Percentiles rank a stretch among this genome's conserved stretches.
These are phyloP conservation scores for Globisporangium echinulatum DNA, from an alignment of 352 stramenopile genomes.

Conservation along the genomic window DNA sequence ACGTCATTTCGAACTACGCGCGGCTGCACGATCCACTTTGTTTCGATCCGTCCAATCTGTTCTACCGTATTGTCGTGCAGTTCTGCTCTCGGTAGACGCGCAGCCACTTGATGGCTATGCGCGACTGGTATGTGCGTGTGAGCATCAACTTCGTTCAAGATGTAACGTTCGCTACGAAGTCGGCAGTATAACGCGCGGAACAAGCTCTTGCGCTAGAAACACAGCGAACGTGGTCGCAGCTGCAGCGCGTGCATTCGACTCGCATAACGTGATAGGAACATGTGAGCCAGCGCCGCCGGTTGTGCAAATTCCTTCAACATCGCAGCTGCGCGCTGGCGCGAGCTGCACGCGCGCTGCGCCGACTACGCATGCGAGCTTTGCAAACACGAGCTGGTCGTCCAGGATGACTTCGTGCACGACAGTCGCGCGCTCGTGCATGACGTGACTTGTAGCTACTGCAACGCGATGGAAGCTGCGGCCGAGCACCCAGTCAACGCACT, in stretches of 20 bases:
- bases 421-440: slow-evolving; percentile 2
- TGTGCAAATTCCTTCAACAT: neutral
- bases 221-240: neutral
- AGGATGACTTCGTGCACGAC: slow-evolving; percentile 6
- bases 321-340: slow-evolving; percentile 4
- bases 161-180: neutral
- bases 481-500: slow-evolving; percentile 11
- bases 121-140: neutral
- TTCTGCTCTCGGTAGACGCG: neutral
- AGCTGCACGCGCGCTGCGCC: slow-evolving; percentile 1
- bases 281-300: too few relatives aligned
- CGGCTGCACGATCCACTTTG: too few relatives aligned
- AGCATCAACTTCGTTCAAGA: neutral
- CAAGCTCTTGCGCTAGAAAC: neutral
- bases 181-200: neutral
- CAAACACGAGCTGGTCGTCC: slow-evolving; percentile 9
- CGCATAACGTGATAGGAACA: too few relatives aligned
- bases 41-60: too few relatives aligned
- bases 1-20: too few relatives aligned
- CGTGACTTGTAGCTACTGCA: slow-evolving; percentile 10
- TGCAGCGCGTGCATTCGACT: neutral
- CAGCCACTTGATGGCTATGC: too few relatives aligned
- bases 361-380: slow-evolving; percentile 6
- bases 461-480: slow-evolving; percentile 6
- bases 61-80: neutral